Base-by-base conservation (phyloP, 805 yeast species). In the Saccharomycopsis sp. region DNA sequence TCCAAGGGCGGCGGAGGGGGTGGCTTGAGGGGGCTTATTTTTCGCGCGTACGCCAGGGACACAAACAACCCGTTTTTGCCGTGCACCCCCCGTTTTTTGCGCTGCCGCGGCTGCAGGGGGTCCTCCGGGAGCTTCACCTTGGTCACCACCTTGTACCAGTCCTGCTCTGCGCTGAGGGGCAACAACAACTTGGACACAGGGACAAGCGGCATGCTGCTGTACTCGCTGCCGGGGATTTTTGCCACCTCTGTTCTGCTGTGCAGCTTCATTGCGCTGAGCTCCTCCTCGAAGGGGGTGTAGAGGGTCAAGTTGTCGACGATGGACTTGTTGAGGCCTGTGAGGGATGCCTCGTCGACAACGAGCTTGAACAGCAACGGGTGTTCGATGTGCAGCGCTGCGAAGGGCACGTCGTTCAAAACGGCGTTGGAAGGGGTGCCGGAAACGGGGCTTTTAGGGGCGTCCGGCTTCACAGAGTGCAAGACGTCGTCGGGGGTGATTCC, bases 1-100 rank as follows among this genome's bases (percentile, higher is more conserved):
- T 85, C 83, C 59, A 89, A 73, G 5, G 88, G 80, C 2, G 99
- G 99, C 0, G 98, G 98, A 54, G 81, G 79, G 3, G 99, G 99
- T 0, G 99, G 97, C 62, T 86, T 83, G 53, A 91, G 75, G 55
- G 77, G 79, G 57, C 81, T 85, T 60, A 80, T 79, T 53, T 85
- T 75, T 66, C 87, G 79, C 57, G 75, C 79, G 21, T 44, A 44
- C 18, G 1, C 71, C 71, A 44, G 70, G 71, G 52, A 78, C 14
- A 59, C 57, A 69, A 84, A 84, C 14, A 84, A 67, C 1, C 88
- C 88, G 65, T 80, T 81, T 61, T 82, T 82, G 66, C 70, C 71
- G 63, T 74, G 72, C 46, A 73, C 61, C 78, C 77, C 2, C 84
- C 83, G 41, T 73, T 65, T 56, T 70, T 58, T 68, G 72, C 2